Evolutionary conservation across 2,329 filamentous ascomycete species (phyloP).

Genomic region (Nemania diffusa): DNA sequence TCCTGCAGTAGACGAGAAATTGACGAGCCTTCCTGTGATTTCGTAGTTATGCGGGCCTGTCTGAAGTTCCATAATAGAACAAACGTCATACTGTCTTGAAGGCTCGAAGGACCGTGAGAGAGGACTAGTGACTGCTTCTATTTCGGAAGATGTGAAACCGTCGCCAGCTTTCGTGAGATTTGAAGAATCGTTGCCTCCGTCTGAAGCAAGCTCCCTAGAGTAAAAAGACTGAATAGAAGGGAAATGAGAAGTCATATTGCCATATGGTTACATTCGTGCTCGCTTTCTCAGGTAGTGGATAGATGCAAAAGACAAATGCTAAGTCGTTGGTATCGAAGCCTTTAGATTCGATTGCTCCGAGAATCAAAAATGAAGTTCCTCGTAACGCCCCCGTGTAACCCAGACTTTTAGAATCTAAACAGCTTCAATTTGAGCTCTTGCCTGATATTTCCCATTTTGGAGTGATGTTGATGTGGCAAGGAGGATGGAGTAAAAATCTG

Average conservation of each 20-base stretch:
- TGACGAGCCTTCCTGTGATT: constrained; percentile 66
- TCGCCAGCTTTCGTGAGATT: constrained; percentile 51
- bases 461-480: too few species aligned
- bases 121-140: constrained; percentile 53
- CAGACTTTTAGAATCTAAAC: too few species aligned
- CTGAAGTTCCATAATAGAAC: constrained; percentile 58
- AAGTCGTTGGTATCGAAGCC: too few species aligned
- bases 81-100: constrained; percentile 57
- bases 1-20: constrained; percentile 59
- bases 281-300: too few species aligned
- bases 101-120: constrained; percentile 55
- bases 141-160: constrained; percentile 63
- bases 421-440: too few species aligned
- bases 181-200: constrained; percentile 26
- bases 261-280: background rate
- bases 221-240: constrained; percentile 53
- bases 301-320: too few species aligned
- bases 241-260: constrained; percentile 40
- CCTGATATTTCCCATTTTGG: too few species aligned
- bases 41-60: constrained; percentile 61
- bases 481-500: too few species aligned
- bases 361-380: too few species aligned
- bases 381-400: too few species aligned
- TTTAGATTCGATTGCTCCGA: too few species aligned
- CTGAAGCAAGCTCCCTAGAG: constrained; percentile 41